Evolutionary conservation across 2,329 filamentous ascomycete genomes (phyloP), one percentile per base, ranked within the genome.

Genomic region (Cladosporium velox): DNA sequence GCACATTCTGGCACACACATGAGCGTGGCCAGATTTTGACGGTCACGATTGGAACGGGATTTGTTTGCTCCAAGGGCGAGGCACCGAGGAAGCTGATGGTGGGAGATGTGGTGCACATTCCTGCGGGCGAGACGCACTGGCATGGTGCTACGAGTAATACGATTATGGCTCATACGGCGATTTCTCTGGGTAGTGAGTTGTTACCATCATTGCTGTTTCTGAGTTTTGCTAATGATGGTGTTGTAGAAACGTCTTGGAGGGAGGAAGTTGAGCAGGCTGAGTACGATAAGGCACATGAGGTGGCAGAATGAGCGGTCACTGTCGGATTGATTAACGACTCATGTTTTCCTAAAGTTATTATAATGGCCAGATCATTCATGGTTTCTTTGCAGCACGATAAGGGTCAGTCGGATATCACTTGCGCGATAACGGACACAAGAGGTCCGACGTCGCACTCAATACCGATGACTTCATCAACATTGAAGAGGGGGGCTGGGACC

Each of bases 1-100:
- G 80, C 24, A 82, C 80, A 5, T 73, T 80, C 71, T 82, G 81
- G 81, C 80, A 82, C 71, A 77, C 74, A 0, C 81, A 83, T 68
- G 78, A 80, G 59, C 72, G 76, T n/a, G 81, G 80, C 3, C 81
- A 82, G 70, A 71, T 82, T 35, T 71, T 82, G 38, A 73, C 76
- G 34, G 79, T 82, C 1, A 72, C 78, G 18, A 73, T 77, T 2
- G 80, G 80, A 0, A 73, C 72, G 8, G 80, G 80, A 8, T 78
- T 81, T 74, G 74, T 82, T 26, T 82, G 81, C 66, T 79, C 81
- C 26, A 77, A 77, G 44, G 80, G 79, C 1, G 74, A 75, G 26
- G 70, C 72, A 59, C 78, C 79, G 3, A 68, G 72, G 61, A 69
- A 73, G 18, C 69, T 83, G 64, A 73, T 75, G 57, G 76, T 77